Evolutionary conservation across 306 rosid genomes (phyloP).

Genomic region (Senna tora): DNA sequence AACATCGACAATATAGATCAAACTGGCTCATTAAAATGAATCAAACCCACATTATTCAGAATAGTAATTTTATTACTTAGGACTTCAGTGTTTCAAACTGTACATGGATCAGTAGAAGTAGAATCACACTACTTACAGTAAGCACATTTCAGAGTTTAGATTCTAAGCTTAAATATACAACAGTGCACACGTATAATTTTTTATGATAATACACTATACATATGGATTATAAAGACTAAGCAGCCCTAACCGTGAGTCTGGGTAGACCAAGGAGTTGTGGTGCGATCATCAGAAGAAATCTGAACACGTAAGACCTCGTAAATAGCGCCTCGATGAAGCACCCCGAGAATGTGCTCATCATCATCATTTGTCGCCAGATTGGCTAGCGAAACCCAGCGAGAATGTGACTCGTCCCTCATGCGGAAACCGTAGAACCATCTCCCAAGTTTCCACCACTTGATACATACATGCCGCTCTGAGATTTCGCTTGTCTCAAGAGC

Average conservation of each 20-base stretch:
- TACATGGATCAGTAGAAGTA: background rate
- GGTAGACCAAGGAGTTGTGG: slow-evolving; percentile 38
- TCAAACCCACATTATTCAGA: background rate
- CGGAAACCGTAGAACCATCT: slow-evolving; percentile 82
- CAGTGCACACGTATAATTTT: background rate
- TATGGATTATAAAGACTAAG: background rate
- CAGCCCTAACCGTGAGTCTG: slow-evolving; percentile 33
- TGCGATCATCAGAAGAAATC: slow-evolving; percentile 50
- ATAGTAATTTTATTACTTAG: background rate
- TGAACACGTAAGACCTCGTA: slow-evolving; percentile 80
- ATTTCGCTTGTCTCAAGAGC: slow-evolving; percentile 52
- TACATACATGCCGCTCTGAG: slow-evolving; percentile 55
- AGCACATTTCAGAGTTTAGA: background rate
- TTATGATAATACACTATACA: background rate
- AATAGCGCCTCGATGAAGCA: slow-evolving; percentile 79
- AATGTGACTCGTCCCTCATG: slow-evolving; percentile 66
- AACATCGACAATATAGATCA: too few species aligned
- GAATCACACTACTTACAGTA: background rate
- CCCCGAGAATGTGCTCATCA: slow-evolving; percentile 59
- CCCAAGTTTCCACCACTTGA: slow-evolving; percentile 97
- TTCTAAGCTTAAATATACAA: background rate
- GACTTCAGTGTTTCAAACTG: background rate
- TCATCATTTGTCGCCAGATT: slow-evolving; percentile 48
- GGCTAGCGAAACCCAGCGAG: slow-evolving; percentile 55
- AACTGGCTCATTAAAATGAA: too few species aligned